Base-by-base conservation (phyloP, 768 basidiomycete genomes). In the Pulveroboletus sp. region DNA sequence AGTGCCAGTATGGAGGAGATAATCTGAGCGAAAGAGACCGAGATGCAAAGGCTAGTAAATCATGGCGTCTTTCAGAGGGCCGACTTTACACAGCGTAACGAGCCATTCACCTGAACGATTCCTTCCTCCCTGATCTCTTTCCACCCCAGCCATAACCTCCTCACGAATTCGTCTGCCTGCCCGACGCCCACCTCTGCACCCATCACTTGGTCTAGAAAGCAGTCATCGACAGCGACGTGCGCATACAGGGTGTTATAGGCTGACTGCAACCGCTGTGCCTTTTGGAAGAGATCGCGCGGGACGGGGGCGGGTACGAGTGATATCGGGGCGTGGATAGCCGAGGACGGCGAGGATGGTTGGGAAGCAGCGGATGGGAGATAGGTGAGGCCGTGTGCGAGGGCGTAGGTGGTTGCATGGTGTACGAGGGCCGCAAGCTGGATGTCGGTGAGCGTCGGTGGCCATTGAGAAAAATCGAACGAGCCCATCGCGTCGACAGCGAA, bases 11-110 rank as follows among this genome's bases (percentile, higher is more conserved):
- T 99, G 92, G 18, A 97, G 70, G 28, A 98, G 74, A 69, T 97
- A 99, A 71, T 99, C 95, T 9, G 93, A 96, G 47, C 95, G 78
- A 70, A 95, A 96, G 17, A 99, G 70, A 17, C 94, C 93, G 6
- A 98, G 78, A 53, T 96, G 89, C 40, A 89, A 71, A 0, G 82
- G 80, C 93, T 97, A 13, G 14, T 21, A 21, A 4, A 21, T 21
- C 21, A 51, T 0, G 40, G 4, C 32, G 7, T 46, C 35, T 8
- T 21, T 45, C 43, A 53, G 59, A 50, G 14, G 58, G 45, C n/a
- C 18, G 6, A 14, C 8, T 5, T 18, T 24, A 6, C 15, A 44
- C 15, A 8, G 35, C 10, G 5, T 15, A 7, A 27, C 5, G n/a
- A 32, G 10, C 5, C 5, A 36, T 13, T 51, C 39, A 84, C 83